Percentiles rank a stretch among this genome's conserved stretches.
phyloP scores from a whole-genome alignment of 176 grass and related monocot genomes.

The Zizania latifolia region DNA sequence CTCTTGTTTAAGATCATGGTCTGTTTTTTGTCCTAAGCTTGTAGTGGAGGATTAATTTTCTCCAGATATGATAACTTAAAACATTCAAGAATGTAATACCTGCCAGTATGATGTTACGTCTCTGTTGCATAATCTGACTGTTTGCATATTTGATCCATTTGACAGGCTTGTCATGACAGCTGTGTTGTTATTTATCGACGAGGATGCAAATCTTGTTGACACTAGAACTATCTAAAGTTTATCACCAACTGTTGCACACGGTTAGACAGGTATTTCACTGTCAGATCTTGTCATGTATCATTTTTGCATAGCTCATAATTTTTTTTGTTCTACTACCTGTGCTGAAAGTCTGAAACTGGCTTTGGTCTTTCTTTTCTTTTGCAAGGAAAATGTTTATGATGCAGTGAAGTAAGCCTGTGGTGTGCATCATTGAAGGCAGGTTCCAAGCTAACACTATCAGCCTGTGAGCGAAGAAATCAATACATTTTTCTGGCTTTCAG shows the following conservation, averaged over 20 bases:
- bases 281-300: neutral
- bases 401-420: neutral
- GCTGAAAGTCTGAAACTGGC: neutral
- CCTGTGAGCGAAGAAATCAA: neutral
- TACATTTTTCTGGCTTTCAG: neutral
- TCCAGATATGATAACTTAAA: neutral
- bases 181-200: conserved; percentile 71
- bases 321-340: neutral
- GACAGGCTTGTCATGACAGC: conserved; percentile 79
- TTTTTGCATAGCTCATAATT: neutral
- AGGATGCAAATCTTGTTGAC: conserved; percentile 60
- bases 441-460: neutral
- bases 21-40: neutral
- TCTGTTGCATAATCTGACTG: neutral
- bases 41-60: neutral
- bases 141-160: conserved; percentile 23
- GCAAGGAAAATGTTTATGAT: conserved; percentile 5
- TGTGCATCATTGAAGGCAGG: neutral
- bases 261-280: conserved; percentile 26
- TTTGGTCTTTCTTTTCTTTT: conserved; percentile 6
- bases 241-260: neutral
- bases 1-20: conserved; percentile 1
- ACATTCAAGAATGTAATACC: neutral
- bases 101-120: neutral
- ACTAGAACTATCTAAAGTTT: conserved; percentile 57